Evolutionary conservation across 176 grass and related monocot genomes (phyloP).

Genomic region (Aegilops bicornis): DNA sequence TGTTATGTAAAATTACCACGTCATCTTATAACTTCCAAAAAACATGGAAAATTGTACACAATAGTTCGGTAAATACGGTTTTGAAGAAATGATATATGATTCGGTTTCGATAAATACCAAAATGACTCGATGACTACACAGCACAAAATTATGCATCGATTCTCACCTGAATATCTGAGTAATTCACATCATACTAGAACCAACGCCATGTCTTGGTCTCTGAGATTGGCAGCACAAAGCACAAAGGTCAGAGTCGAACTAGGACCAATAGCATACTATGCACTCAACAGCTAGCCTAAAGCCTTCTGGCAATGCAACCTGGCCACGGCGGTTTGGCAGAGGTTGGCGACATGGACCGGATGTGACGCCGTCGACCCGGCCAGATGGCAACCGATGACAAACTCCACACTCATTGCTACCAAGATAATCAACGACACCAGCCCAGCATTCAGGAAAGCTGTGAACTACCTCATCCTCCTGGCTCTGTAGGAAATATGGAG

Average conservation of each 20-base stretch:
- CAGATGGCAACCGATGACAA: too few relatives aligned
- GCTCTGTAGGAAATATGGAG: too few relatives aligned
- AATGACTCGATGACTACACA: neutral
- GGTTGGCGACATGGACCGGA: too few relatives aligned
- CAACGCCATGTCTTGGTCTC: neutral
- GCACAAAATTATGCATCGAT: neutral
- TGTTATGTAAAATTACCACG: neutral
- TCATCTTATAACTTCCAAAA: neutral
- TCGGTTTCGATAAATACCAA: neutral
- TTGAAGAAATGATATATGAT: neutral
- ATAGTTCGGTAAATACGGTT: neutral
- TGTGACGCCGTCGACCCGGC: too few relatives aligned
- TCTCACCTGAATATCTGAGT: neutral
- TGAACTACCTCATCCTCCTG: too few relatives aligned
- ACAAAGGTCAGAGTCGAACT: neutral
- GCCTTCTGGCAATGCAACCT: too few relatives aligned
- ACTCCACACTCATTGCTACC: too few relatives aligned
- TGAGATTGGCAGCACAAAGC: neutral
- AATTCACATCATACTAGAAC: neutral
- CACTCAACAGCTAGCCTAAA: neutral
- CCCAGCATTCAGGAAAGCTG: too few relatives aligned
- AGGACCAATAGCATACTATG: neutral
- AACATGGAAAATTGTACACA: neutral
- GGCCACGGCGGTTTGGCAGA: too few relatives aligned
- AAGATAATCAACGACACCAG: too few relatives aligned